Evolutionary conservation across 2,329 filamentous ascomycete genomes (phyloP), one percentile per base, ranked within the genome.

Genomic region (Cladosporium sp.): DNA sequence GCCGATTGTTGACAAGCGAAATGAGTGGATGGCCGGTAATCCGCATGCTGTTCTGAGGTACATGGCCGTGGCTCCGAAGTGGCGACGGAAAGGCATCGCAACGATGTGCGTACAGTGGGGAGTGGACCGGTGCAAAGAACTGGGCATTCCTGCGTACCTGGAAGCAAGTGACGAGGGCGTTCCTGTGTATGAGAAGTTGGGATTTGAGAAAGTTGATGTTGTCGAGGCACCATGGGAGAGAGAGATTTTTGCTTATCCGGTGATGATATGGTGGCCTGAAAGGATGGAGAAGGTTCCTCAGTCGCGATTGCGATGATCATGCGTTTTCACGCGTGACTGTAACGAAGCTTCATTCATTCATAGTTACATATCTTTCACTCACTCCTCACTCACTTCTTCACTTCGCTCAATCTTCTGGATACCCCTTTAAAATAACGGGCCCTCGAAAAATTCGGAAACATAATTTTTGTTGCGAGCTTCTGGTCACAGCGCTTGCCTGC

Each of bases 61-160:
- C 46, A 79, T 78, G 67, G 65, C 66, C 8, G 70, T 69, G 11
- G 74, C 76, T 67, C 76, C 75, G 0, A 74, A 75, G 6, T 75
- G 78, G 33, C 73, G 76, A n/a, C 62, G 76, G 1, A 72, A 73
- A 11, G 79, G 79, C 0, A 77, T 75, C 10, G 78, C 72, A 2
- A 74, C 62, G 2, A 67, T 78, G 57, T 67, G 79, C 31, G 60
- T 81, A 46, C 71, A 77, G 21, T 78, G 76, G 77, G 79, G 78
- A 1, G 11, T 79, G 14, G 68, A 76, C 18, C 73, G 75, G 29
- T 80, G 78, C 44, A 74, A 77, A 62, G 65, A 73, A 46, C 71
- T 76, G 37, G 74, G 74, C 0, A 66, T 78, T 59, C 69, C 71
- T 3, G 72, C 70, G 7, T 80, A 79, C 71, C 56, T 81, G 35